These are phyloP conservation scores for Mrakia gelida DNA, from an alignment of 768 basidiomycete species.

Conservation along the genomic window DNA sequence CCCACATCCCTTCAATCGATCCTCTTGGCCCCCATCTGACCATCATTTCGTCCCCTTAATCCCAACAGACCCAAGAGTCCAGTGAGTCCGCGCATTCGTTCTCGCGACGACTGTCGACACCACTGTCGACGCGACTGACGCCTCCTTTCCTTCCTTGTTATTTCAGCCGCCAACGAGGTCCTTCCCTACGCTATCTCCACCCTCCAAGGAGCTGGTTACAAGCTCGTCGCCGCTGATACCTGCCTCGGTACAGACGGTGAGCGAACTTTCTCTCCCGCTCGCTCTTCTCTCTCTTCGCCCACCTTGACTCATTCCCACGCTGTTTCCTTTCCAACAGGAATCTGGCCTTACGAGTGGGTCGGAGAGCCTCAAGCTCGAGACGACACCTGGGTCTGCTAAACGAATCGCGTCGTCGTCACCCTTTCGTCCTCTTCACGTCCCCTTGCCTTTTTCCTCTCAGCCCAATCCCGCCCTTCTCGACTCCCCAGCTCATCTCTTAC, in stretches of 20 bases:
- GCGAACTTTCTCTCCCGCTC: neutral
- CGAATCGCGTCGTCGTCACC: neutral
- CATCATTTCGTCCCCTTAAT: neutral
- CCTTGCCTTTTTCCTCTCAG: neutral
- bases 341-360: slow-evolving; percentile 42
- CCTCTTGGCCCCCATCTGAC: neutral
- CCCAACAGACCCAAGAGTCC: neutral
- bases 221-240: slow-evolving; percentile 43
- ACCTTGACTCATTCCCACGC: neutral
- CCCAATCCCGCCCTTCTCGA: neutral
- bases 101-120: neutral
- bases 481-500: neutral
- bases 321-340: slow-evolving; percentile 29
- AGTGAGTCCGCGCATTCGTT: neutral
- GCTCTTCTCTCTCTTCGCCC: neutral
- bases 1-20: neutral
- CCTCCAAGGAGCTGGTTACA: slow-evolving; percentile 37
- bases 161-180: slow-evolving; percentile 36
- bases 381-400: slow-evolving; percentile 40
- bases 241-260: slow-evolving; percentile 37
- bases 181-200: slow-evolving; percentile 37
- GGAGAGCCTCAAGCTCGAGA: slow-evolving; percentile 39
- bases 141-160: neutral
- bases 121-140: neutral
- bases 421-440: too few relatives aligned